Evolutionary conservation across 306 rosid species (phyloP), one percentile per base, ranked within the genome.

Genomic region (Pyrus betulifolia): DNA sequence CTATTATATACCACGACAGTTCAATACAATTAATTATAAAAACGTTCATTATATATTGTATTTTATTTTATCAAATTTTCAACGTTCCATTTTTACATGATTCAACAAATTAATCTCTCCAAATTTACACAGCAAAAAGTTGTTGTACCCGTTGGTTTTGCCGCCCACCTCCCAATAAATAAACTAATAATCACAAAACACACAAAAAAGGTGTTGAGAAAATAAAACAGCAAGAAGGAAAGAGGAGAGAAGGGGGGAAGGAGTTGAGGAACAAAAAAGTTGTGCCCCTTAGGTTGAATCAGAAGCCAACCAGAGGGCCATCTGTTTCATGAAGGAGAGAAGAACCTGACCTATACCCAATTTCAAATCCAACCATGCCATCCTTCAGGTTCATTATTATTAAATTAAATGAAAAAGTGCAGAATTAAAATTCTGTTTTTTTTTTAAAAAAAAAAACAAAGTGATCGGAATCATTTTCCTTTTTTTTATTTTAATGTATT

Each of bases 341-440:
- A 79, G 18, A 62, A 42, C 58, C 42, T 52, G 11, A 61, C n/a
- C 6, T 58, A 18, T 27, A 73, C 42, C 69, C 69, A 11, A 21
- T 54, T 57, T 45, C 51, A 79, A 71, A 67, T 78, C 70, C 76
- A 72, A 72, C 25, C 80, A 80, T 82, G 88, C 65, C 85, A 76
- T 80, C 42, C 80, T 74, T 66, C 69, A 78, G 89, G 82, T 69
- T 22, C 69, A 67, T 69, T 27, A 7, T 27, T 27, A 18, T 51
- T 51, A 51, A 17, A 51, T 51, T 74, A 61, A 61, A 54, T 12
- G 3, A 10, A 17, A 13, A n/a, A 19, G 62, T 44, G n/a, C 30
- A 74, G 58, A 44, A 60, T 35, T 35, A 7, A 44, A 60, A 44
- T 5, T 49, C 21, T 61, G 57, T 18, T 52, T 60, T 17, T 11